phyloP scores from a whole-genome alignment of 2,329 filamentous ascomycete species.

The Alternaria ethzedia region DNA sequence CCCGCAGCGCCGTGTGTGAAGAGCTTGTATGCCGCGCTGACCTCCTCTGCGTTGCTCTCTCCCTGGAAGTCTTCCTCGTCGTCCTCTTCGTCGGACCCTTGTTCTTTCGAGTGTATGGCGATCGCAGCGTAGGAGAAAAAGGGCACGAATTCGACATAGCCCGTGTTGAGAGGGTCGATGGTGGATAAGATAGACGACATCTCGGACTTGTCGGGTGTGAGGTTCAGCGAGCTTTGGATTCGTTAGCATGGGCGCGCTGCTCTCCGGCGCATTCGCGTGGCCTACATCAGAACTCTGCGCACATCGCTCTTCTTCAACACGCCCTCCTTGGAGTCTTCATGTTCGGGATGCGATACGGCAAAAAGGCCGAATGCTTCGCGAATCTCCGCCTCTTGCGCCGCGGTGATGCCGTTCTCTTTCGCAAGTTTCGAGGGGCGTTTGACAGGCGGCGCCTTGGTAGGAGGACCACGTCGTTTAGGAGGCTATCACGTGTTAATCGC shows the following conservation, averaged over 20 bases:
- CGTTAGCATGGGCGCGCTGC: slow-evolving; percentile 4
- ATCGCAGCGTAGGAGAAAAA: slow-evolving; percentile 90
- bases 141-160: slow-evolving; percentile 76
- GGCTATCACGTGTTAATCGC: slow-evolving; percentile 27
- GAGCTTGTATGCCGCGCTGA: slow-evolving; percentile 80
- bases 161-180: slow-evolving; percentile 81
- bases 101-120: slow-evolving; percentile 67
- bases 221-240: slow-evolving; percentile 74
- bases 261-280: not conserved
- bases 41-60: slow-evolving; percentile 63
- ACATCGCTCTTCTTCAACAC: slow-evolving; percentile 54
- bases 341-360: slow-evolving; percentile 57
- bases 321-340: slow-evolving; percentile 68
- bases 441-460: slow-evolving; percentile 24
- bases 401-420: slow-evolving; percentile 85
- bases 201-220: slow-evolving; percentile 70
- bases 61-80: slow-evolving; percentile 41
- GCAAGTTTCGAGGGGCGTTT: slow-evolving; percentile 83
- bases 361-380: slow-evolving; percentile 89
- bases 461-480: slow-evolving; percentile 36
- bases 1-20: slow-evolving; percentile 69
- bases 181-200: slow-evolving; percentile 78
- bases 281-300: slow-evolving; percentile 60
- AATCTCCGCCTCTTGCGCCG: slow-evolving; percentile 87
- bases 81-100: slow-evolving; percentile 50